Conservation (phyloP, 441 rosid species). For the Aquilaria agallochum region DNA sequence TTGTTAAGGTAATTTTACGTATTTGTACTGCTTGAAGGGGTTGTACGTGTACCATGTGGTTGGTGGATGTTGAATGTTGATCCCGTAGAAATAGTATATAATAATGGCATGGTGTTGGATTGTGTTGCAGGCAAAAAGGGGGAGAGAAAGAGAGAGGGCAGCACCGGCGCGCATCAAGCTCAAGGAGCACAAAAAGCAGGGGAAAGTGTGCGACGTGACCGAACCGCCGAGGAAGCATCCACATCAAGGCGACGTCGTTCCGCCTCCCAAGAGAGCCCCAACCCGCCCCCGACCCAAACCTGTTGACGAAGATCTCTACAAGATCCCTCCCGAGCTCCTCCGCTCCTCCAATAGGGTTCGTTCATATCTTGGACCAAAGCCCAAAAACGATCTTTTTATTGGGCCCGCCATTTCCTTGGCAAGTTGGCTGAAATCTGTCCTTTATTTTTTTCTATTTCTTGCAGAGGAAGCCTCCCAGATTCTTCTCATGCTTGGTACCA, state of each 20-base stretch:
- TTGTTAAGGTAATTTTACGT: too few species aligned
- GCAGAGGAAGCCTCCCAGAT: constrained; percentile 72
- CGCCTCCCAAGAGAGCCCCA: constrained; percentile 8
- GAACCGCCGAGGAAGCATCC: constrained; percentile 38
- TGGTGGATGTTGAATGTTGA: too few species aligned
- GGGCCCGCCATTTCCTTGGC: background rate
- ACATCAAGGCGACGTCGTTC: constrained; percentile 16
- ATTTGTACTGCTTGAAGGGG: too few species aligned
- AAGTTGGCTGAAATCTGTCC: background rate
- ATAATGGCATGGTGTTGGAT: constrained; percentile 3
- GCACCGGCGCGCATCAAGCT: constrained; percentile 17
- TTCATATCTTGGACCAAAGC: background rate
- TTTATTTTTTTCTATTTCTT: background rate
- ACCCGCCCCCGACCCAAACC: constrained; percentile 35
- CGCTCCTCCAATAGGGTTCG: constrained; percentile 61
- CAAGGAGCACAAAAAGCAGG: constrained; percentile 52
- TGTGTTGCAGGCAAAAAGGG: constrained; percentile 26
- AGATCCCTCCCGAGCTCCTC: constrained; percentile 71
- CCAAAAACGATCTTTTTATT: background rate
- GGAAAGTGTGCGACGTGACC: constrained; percentile 58
- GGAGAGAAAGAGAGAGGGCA: constrained; percentile 37
- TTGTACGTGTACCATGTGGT: too few species aligned
- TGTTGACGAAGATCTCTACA: constrained; percentile 78
- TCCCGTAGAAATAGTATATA: too few species aligned
- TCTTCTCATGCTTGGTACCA: constrained; percentile 85